Percentiles rank a stretch among this genome's conserved stretches.
Evolutionary conservation across 192 early-diverging fungal genomes (phyloP).

Genomic region (Lunasporangiospora selenospora): DNA sequence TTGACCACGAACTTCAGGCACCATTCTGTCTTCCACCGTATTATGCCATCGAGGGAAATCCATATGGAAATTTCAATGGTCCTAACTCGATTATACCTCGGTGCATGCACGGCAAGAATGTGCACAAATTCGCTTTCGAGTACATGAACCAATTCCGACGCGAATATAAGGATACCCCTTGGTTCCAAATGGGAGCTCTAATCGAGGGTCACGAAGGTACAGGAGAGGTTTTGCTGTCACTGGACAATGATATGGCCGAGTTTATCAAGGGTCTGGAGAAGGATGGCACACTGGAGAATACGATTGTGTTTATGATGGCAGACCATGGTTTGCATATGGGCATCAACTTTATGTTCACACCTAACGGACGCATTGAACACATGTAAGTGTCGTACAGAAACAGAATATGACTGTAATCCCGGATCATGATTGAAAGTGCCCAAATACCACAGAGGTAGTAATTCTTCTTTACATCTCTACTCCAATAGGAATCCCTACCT

Average conservation of each 20-base stretch:
- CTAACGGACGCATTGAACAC: slow-evolving; percentile 51
- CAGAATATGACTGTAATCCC: too few species aligned
- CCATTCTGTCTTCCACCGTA: slow-evolving; percentile 64
- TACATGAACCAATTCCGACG: slow-evolving; percentile 49
- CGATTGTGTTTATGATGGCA: slow-evolving; percentile 48
- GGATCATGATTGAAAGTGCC: too few species aligned
- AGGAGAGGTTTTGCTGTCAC: slow-evolving; percentile 40
- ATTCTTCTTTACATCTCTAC: too few species aligned
- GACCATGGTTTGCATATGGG: slow-evolving; percentile 58
- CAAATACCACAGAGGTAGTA: too few species aligned
- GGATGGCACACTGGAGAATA: slow-evolving; percentile 49
- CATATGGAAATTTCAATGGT: slow-evolving; percentile 60
- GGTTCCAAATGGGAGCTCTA: slow-evolving; percentile 47
- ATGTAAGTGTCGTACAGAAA: slow-evolving; percentile 37
- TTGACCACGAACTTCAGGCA: slow-evolving; percentile 60
- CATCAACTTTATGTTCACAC: slow-evolving; percentile 48
- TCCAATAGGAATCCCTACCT: slow-evolving; percentile 53
- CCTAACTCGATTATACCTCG: slow-evolving; percentile 46
- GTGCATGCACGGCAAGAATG: slow-evolving; percentile 49
- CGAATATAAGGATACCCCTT: slow-evolving; percentile 33
- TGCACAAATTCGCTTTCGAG: slow-evolving; percentile 49
- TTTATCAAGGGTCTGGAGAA: slow-evolving; percentile 47
- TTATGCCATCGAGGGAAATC: slow-evolving; percentile 50
- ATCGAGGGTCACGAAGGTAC: slow-evolving; percentile 56
- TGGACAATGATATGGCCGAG: slow-evolving; percentile 36